Evolutionary conservation across 1,284 basidiomycete genomes (phyloP), one percentile per base, ranked within the genome.

Genomic region (Marasmius sp.): DNA sequence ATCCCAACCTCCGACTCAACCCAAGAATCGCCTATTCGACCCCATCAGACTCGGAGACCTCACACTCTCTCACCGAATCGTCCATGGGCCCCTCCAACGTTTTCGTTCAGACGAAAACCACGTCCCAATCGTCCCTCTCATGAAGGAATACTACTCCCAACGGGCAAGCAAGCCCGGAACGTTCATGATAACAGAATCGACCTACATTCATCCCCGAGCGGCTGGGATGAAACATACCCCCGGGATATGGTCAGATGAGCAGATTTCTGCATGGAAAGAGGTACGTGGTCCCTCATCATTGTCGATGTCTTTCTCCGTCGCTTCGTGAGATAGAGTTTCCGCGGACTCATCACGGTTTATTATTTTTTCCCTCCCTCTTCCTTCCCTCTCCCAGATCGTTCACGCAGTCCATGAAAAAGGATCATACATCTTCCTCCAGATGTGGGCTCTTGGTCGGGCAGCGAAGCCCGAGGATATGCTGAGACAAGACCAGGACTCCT

Each of bases 361-460:
- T 18, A 18, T 16, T 37, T 6, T 7, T 18, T n/a, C 43, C 34
- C 39, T 49, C 16, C 36, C 33, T 12, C 27, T 34, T 20, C 34
- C 27, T 39, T 34, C n/a, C 12, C 10, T 9, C 57, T 38, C 58
- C 12, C 48, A 76, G 73, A 68, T 81, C 45, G 67, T 66, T 0
- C 60, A 70, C 18, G 64, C 69, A 0, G 71, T 74, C 0, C 83
- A 84, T 66, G 72, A 72, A 8, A 77, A 79, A 62, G 77, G 75
- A 1, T 77, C 73, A 0, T 71, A 70, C 67, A 78, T 84, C 63
- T 81, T 74, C 68, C n/a, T 74, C 5, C 82, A 85, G 66, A 70
- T 83, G 1, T 80, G 79, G 79, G 79, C 80, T 0, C 66, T 81
- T 52, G 82, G 81, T 1, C 75, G 81, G 5, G 70, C 69, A 7